Conservation (phyloP, 2,329 filamentous ascomycete species). For the Alternaria angustiovoidea region DNA sequence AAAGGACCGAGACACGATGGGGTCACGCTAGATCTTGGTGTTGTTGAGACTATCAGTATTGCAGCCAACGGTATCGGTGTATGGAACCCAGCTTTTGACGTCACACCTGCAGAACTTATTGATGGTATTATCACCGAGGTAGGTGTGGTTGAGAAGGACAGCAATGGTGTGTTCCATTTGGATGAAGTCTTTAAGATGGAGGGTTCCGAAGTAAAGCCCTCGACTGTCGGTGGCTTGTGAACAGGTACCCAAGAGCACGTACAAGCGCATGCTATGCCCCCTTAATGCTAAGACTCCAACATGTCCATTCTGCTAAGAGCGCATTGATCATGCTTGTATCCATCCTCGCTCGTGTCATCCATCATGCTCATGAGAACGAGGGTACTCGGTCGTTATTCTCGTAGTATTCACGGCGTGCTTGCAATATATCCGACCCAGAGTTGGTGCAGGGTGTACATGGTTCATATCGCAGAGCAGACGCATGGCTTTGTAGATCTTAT, state of each 20-base stretch:
- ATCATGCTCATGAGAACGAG: not conserved
- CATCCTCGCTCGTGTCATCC: not conserved
- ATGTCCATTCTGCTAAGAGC: not conserved
- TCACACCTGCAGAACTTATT: slow-evolving; percentile 87
- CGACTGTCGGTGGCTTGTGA: slow-evolving; percentile 45
- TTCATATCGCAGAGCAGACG: not conserved
- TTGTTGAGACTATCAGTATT: slow-evolving; percentile 77
- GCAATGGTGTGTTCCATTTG: slow-evolving; percentile 73
- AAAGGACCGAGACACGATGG: slow-evolving; percentile 75
- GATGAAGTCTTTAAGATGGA: slow-evolving; percentile 51
- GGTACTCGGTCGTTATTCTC: not conserved
- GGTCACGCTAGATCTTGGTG: slow-evolving; percentile 68
- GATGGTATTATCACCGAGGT: slow-evolving; percentile 95
- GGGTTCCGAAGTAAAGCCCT: slow-evolving; percentile 36
- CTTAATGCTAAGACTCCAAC: not conserved
- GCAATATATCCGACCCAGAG: no score
- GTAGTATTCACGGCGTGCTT: not conserved
- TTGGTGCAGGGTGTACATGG: not conserved
- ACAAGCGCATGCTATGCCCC: not conserved
- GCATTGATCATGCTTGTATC: not conserved
- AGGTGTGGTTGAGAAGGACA: slow-evolving; percentile 81
- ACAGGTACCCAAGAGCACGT: not conserved
- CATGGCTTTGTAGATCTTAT: slow-evolving; percentile 12
- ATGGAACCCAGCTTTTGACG: slow-evolving; percentile 98
- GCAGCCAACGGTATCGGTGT: slow-evolving; percentile 80